Evolutionary conservation across 768 basidiomycete genomes (phyloP), one percentile per base, ranked within the genome.

Genomic region (Omphalotus guepiniiformis): DNA sequence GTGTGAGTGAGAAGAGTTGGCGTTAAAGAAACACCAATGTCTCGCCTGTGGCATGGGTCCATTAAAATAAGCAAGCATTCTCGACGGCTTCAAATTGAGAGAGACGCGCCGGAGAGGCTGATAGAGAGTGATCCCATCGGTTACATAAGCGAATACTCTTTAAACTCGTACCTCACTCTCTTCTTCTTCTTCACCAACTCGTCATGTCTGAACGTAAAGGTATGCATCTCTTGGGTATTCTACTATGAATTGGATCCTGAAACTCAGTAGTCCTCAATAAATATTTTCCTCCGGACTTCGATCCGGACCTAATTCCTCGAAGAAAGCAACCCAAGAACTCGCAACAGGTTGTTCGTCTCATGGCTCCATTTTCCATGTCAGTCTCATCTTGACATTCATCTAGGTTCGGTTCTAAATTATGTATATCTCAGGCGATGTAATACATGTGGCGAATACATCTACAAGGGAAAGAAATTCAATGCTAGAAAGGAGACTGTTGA

Each of bases 401-500:
- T 2, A 35, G 34, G 6, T 35, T 11, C 32, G 13, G n/a, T 8
- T 32, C 22, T 21, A 9, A 15, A 22, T 50, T 32, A 54, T 25
- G 32, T 2, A n/a, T 27, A 25, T 25, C 39, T 5, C 37, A 91
- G 89, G 88, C 83, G 90, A 56, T 88, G 87, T 59, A 94, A 93
- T 58, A 91, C 91, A 3, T 99, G 96, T 58, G 96, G 94, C 39
- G 96, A 99, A 69, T 99, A 98, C 59, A 88, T 99, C 46, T 95
- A 97, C 69, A 97, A 99, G 65, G 96, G 96, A 39, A 99, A 99
- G 75, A 99, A 99, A 68, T 99, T 99, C 74, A 98, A 99, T 57
- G 96, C 96, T 4, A 79, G 95, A 40, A 98, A 99, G 63, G 96
- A 99, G 71, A 98, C 95, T 0, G 96, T 96, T 7, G 87, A 93